Percentiles rank a stretch among this genome's conserved stretches.
phyloP scores from a whole-genome alignment of 2,329 filamentous ascomycete genomes.

The Endoconidiophora laricicola region DNA sequence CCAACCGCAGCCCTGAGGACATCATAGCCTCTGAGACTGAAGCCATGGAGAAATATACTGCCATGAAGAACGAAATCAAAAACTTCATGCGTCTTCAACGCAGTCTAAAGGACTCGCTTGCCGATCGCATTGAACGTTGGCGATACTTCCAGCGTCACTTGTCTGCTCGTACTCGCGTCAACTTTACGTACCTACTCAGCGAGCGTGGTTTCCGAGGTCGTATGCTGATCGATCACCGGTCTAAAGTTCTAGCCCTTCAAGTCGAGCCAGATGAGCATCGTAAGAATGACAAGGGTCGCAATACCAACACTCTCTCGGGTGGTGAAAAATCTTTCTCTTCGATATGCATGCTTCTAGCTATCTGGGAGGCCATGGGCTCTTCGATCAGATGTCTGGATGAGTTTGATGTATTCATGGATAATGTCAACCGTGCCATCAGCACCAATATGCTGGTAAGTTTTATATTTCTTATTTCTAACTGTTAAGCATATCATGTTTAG shows the following conservation, averaged over 20 bases:
- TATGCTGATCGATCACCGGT: conserved; percentile 59
- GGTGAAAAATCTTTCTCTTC: conserved; percentile 97
- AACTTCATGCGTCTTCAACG: conserved; percentile 27
- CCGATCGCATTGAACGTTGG: conserved; percentile 59
- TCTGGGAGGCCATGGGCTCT: conserved; percentile 98
- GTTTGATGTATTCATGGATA: conserved; percentile 99
- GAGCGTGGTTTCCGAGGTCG: conserved; percentile 79
- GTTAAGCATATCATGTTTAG: not conserved
- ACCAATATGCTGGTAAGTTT: conserved; percentile 75
- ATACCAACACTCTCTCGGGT: conserved; percentile 83
- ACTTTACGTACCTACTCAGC: conserved; percentile 75
- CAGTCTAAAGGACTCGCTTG: conserved; percentile 42
- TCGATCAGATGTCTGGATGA: conserved; percentile 90
- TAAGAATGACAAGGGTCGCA: conserved; percentile 52
- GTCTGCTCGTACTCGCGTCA: conserved; percentile 66
- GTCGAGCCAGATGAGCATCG: conserved; percentile 57
- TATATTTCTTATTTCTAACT: not conserved
- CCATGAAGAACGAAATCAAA: conserved; percentile 24
- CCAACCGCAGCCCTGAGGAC: too few species aligned
- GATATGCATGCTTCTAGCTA: conserved; percentile 76
- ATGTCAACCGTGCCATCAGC: conserved; percentile 81
- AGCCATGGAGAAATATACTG: conserved; percentile 24
- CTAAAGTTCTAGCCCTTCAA: conserved; percentile 59
- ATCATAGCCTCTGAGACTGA: conserved; percentile 18
- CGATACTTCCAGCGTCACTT: conserved; percentile 68